Evolutionary conservation across 257 asterid species (phyloP), one percentile per base, ranked within the genome.

Genomic region (Petrea volubilis): DNA sequence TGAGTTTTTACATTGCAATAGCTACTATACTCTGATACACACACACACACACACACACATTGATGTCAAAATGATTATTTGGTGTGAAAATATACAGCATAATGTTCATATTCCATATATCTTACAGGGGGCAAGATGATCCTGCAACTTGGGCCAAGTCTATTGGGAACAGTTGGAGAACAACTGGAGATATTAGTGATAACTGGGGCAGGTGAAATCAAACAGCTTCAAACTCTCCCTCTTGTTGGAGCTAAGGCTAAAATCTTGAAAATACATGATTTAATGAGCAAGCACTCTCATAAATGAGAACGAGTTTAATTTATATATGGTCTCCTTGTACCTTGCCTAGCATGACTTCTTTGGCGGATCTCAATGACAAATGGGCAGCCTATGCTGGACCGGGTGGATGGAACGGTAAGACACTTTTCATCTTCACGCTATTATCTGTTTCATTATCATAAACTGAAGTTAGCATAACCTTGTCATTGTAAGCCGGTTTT

Each of bases 81-180:
- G n/a, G n/a, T n/a, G n/a, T n/a, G n/a, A n/a, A n/a, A n/a, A 3
- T 1, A 52, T 20, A n/a, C 10, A 27, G 17, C 57, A 18, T 24
- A 29, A 31, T 56, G 23, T 41, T 49, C 33, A 15, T 43, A 28
- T 62, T 73, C 17, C n/a, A 43, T 17, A 41, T 68, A 49, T 68
- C 34, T 73, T 70, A 21, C 68, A 92, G 98, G 99, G 99, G 99
- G 2, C 79, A 76, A 41, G 92, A 89, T 44, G 89, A 94, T 81
- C 99, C 99, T 36, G 99, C 99, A 18, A 91, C 97, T 38, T 94
- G 99, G 99, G 99, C 93, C 36, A 80, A 79, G 67, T 68, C 85
- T 17, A 33, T 89, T 2, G 97, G 93, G 56, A 89, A 94, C 81
- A 94, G 99, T 68, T 94, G 97, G 99, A 85, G 99, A 78, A 94